Evolutionary conservation across 352 stramenopile species (phyloP), one percentile per base, ranked within the genome.

Genomic region (Thalassiosira sp.): DNA sequence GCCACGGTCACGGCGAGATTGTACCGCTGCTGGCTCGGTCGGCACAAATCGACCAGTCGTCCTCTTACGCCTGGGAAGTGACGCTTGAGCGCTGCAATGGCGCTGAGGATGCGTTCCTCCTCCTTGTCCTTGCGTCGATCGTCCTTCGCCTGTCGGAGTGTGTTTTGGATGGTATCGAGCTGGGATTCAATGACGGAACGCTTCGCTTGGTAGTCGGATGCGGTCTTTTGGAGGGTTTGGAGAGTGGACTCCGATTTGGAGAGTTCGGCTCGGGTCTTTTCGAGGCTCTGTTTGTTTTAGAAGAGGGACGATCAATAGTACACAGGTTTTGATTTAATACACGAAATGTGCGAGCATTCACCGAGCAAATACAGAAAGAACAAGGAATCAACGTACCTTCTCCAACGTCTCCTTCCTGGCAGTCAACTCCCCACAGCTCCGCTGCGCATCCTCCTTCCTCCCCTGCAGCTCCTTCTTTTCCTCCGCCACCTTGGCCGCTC

Each of bases 1-100:
- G 96, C 97, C 0, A 98, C 95, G 0, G 95, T 98, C 18, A 99
- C 95, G 20, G 96, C 97, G 79, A 98, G 93, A 81, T 98, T 97
- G 88, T 98, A 99, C 66, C 97, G 95, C 33, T 95, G 88, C 76
- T 98, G 95, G 16, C 95, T 94, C 0, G 97, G 97, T 46, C 96
- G 97, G 88, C 96, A 99, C 5, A 99, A 79, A 76, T 99, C 96
- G 0, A 98, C 95, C 0, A 99, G 83, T 15, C 97, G 93, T 1
- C 97, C 97, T 24, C 93, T 91, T 27, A 99, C 97, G 31, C 96
- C 93, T 27, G 80, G 81, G 72, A 94, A 95, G 28, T 95, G 81
- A 7, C 79, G 62, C 52, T 95, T 87, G 18, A 96, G 82, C 5
- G 81, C 71, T 48, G 54, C 52, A 61, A 94, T 90, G 13, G 80